Base-by-base conservation (phyloP, 2,329 filamentous ascomycete species). In the Pyricularia pennisetigena region DNA sequence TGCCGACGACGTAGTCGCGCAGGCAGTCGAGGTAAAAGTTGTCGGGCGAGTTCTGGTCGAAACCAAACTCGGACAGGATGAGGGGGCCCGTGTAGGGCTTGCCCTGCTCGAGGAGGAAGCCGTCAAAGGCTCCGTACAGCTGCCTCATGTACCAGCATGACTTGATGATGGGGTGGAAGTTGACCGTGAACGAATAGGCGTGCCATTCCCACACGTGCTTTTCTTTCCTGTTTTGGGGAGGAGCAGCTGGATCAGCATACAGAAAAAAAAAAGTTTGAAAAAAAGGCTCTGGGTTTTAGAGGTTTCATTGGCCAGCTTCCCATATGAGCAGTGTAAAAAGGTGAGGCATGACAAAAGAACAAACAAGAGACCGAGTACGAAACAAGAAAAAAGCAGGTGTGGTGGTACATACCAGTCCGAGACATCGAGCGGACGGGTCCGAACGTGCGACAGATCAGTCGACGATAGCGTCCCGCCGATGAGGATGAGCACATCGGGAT, bases 151-250 rank as follows among this genome's bases (percentile, higher is more conserved):
- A 54, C 54, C 73, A 75, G 75, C 85, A 87, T 72, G 76, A 77
- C n/a, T 75, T 76, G 32, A 79, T 75, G 30, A 75, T 70, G 69
- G 79, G 74, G 24, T 78, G 78, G 70, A 79, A 83, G 3, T 79
- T 83, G 14, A 83, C 78, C 29, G 83, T 85, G 76, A 84, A 87
- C 69, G 78, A 79, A 78, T 88, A 88, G 32, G 82, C 80, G 76
- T 88, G 86, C 73, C 84, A 81, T 76, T 88, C 86, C 84, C 85
- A 88, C 14, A 87, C 84, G 71, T 85, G 79, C 75, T 88, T 88
- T 59, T 78, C 79, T 7, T 71, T 68, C 64, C 64, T 66, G 16
- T 61, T 61, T 61, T 10, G 9, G 64, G n/a, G 35, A 7, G 32
- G 8, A 32, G 62, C 9, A 6, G 4, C n/a, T 35, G 30, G 63